Percentiles rank a stretch among this genome's conserved stretches.
These are phyloP conservation scores for Triticum timopheevii DNA, from an alignment of 176 grass and related monocot genomes.

Conservation along the genomic window DNA sequence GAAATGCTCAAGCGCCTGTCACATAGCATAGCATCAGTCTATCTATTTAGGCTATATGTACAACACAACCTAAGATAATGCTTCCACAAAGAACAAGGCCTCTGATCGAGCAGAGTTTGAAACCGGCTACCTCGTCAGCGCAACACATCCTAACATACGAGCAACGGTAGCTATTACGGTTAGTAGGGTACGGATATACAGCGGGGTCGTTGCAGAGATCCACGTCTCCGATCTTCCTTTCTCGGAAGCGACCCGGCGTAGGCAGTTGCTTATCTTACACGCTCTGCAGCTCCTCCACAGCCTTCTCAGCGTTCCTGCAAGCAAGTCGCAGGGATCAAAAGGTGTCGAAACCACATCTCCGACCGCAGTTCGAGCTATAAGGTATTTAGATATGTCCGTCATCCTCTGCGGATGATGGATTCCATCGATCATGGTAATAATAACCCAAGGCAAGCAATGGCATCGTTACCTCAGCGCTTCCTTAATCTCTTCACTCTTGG, in stretches of 20 bases:
- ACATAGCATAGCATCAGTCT: background rate
- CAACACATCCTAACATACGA: background rate
- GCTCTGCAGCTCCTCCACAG: background rate
- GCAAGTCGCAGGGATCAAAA: background rate
- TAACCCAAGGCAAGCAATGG: background rate
- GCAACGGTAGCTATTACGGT: background rate
- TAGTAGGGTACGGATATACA: background rate
- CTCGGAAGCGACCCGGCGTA: background rate
- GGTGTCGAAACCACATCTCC: background rate
- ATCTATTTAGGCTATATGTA: background rate
- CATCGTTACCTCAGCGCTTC: background rate
- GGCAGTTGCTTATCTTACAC: background rate
- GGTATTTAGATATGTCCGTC: background rate
- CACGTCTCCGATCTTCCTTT: background rate
- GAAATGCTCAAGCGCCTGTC: background rate
- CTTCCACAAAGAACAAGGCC: background rate
- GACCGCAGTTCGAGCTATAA: background rate
- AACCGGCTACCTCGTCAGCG: background rate
- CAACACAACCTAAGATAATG: background rate
- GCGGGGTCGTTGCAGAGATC: background rate
- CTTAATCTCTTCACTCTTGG: background rate
- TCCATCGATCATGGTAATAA: background rate
- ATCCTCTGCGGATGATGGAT: background rate
- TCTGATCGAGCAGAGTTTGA: background rate
- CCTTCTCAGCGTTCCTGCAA: constrained; percentile 2